A percentile compares a stretch with the other conserved stretches of the same genome.
phyloP scores from a whole-genome alignment of 2,329 filamentous ascomycete genomes.

The Drechslerella coelobrocha region DNA sequence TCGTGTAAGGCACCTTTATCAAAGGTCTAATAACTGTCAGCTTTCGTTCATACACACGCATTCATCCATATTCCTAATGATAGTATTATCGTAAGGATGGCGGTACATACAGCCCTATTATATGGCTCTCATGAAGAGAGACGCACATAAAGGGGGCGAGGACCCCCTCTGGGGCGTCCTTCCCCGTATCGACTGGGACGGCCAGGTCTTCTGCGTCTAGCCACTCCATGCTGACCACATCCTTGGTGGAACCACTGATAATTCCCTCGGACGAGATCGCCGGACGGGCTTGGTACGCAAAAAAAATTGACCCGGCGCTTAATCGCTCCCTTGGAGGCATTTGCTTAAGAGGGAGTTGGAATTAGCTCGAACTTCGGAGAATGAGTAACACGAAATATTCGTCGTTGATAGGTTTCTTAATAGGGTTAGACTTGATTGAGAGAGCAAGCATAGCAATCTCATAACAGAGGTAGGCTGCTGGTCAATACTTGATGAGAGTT shows the following conservation, averaged over 20 bases:
- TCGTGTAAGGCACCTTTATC: conserved; percentile 43
- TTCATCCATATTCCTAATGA: background rate
- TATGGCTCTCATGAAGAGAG: conserved; percentile 32
- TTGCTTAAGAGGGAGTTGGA: background rate
- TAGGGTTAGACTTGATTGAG: too few species aligned
- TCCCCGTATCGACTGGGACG: conserved; percentile 9
- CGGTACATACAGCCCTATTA: conserved; percentile 40
- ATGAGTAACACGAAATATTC: background rate
- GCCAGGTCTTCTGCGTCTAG: conserved; percentile 39
- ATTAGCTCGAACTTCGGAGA: background rate
- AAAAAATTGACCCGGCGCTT: conserved; percentile 29
- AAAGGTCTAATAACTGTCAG: conserved; percentile 28
- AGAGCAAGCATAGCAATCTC: too few species aligned
- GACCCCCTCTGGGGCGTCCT: conserved; percentile 6
- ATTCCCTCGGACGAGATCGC: conserved; percentile 25
- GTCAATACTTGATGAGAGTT: too few species aligned
- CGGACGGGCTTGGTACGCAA: conserved; percentile 32
- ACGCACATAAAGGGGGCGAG: conserved; percentile 45
- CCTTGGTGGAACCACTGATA: conserved; percentile 34
- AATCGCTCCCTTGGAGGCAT: conserved; percentile 42
- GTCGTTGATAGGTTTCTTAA: too few species aligned
- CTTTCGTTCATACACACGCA: background rate
- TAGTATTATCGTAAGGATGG: background rate
- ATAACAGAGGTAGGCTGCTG: too few species aligned
- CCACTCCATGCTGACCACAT: conserved; percentile 45